A percentile compares a stretch with the other conserved stretches of the same genome.
Conservation (phyloP, 2,329 filamentous ascomycete genomes). For the Aphanocladium album region DNA sequence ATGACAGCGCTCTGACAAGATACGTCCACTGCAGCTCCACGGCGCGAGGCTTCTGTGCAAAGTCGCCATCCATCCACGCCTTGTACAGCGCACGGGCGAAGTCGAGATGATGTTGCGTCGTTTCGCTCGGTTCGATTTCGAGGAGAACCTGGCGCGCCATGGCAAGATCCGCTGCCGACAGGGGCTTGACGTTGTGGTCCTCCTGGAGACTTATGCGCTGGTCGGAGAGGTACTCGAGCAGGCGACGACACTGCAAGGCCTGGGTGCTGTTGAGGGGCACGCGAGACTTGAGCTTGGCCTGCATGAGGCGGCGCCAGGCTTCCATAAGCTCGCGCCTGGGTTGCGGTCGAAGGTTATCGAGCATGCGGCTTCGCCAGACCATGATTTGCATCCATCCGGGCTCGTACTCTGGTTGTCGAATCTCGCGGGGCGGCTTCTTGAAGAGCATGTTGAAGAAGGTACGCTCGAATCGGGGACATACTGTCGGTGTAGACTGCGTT, state of each 20-base stretch:
- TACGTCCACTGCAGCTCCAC: conserved; percentile 25
- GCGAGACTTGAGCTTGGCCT: conserved; percentile 44
- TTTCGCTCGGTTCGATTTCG: conserved; percentile 36
- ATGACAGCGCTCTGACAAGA: conserved; percentile 39
- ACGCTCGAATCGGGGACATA: conserved; percentile 22
- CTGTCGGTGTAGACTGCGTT: conserved; percentile 20
- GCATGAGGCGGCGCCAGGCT: conserved; percentile 62
- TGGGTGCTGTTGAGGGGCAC: conserved; percentile 60
- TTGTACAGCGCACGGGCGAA: conserved; percentile 42
- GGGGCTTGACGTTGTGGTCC: conserved; percentile 25
- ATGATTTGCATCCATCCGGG: conserved; percentile 69
- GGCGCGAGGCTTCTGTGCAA: conserved; percentile 16
- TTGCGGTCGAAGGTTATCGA: conserved; percentile 61
- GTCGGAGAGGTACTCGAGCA: conserved; percentile 55
- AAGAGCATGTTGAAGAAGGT: conserved; percentile 59
- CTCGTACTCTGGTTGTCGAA: conserved; percentile 59
- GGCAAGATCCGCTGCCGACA: conserved; percentile 37
- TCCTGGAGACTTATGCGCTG: conserved; percentile 12
- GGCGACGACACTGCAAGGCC: conserved; percentile 48
- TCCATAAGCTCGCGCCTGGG: conserved; percentile 55
- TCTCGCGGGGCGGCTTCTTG: conserved; percentile 50
- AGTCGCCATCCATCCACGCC: conserved; percentile 19
- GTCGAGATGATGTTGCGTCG: conserved; percentile 40
- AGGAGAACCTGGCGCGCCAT: conserved; percentile 41
- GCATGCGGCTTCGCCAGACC: conserved; percentile 58